A percentile compares a stretch with the other conserved stretches of the same genome.
phyloP scores from a whole-genome alignment of 441 rosid species.

The Brassica balearica region DNA sequence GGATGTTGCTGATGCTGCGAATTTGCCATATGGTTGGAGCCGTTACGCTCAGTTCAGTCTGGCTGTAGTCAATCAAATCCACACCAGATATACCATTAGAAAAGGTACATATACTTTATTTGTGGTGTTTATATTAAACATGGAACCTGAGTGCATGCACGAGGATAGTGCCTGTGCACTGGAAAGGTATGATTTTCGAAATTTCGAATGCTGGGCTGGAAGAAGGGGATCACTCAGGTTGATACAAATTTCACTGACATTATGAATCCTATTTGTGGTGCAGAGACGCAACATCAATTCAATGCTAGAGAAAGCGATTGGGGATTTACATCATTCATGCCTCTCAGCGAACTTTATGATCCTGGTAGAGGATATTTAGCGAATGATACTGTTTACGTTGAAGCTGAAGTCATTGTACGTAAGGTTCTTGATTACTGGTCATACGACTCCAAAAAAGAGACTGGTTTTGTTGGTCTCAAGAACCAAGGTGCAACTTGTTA shows the following conservation, averaged over 20 bases:
- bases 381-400: conserved; percentile 65
- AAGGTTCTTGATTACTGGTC: conserved; percentile 74
- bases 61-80: conserved; percentile 67
- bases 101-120: conserved; percentile 49
- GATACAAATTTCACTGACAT: background rate
- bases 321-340: conserved; percentile 85
- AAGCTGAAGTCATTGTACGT: conserved; percentile 82
- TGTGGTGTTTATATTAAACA: background rate
- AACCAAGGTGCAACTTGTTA: conserved; percentile 88
- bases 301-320: conserved; percentile 77
- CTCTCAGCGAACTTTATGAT: conserved; percentile 72
- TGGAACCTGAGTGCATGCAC: conserved; percentile 28
- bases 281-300: conserved; percentile 80
- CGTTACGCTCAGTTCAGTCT: conserved; percentile 75
- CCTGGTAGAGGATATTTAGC: conserved; percentile 71
- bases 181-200: conserved; percentile 12
- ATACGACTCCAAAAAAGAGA: conserved; percentile 77
- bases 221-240: conserved; percentile 8
- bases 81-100: conserved; percentile 56
- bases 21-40: conserved; percentile 78
- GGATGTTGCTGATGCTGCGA: conserved; percentile 68
- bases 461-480: conserved; percentile 81
- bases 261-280: conserved; percentile 30
- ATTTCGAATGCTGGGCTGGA: conserved; percentile 25
- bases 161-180: background rate